These are phyloP conservation scores for Herpotrichia juniperi DNA, from an alignment of 2,329 filamentous ascomycete genomes.

Conservation along the genomic window DNA sequence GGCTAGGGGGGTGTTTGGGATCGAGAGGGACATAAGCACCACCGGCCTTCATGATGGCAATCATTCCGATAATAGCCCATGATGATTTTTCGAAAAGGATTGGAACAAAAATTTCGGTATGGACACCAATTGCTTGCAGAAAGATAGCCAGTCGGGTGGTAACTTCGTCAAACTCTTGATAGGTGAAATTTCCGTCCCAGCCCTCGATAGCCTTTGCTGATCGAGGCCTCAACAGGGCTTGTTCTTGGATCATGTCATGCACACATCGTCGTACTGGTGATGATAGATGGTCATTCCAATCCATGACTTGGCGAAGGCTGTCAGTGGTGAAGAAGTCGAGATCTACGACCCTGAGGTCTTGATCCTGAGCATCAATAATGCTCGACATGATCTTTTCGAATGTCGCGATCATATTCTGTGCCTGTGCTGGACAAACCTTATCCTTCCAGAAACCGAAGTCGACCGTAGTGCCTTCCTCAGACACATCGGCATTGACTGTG, in stretches of 20 bases:
- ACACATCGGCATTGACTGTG: slow-evolving; percentile 41
- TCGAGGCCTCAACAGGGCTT: slow-evolving; percentile 34
- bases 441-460: slow-evolving; percentile 42
- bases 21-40: slow-evolving; percentile 47
- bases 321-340: slow-evolving; percentile 29
- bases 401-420: slow-evolving; percentile 35
- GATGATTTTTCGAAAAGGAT: slow-evolving; percentile 45
- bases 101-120: slow-evolving; percentile 39
- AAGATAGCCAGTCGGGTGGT: slow-evolving; percentile 33
- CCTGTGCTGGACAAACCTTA: slow-evolving; percentile 31
- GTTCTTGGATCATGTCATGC: slow-evolving; percentile 37
- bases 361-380: slow-evolving; percentile 21
- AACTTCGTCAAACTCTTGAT: slow-evolving; percentile 39
- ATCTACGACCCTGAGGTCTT: slow-evolving; percentile 27
- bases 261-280: slow-evolving; percentile 31
- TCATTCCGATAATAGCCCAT: slow-evolving; percentile 40
- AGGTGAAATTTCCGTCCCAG: slow-evolving; percentile 38
- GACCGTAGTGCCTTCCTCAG: slow-evolving; percentile 32
- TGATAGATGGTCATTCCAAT: slow-evolving; percentile 37
- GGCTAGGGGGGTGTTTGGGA: slow-evolving; percentile 41
- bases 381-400: slow-evolving; percentile 33
- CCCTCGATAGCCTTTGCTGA: slow-evolving; percentile 37
- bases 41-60: slow-evolving; percentile 47
- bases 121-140: slow-evolving; percentile 31
- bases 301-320: slow-evolving; percentile 30